Conservation (phyloP, 805 yeast genomes). For the Millerozyma miso region DNA sequence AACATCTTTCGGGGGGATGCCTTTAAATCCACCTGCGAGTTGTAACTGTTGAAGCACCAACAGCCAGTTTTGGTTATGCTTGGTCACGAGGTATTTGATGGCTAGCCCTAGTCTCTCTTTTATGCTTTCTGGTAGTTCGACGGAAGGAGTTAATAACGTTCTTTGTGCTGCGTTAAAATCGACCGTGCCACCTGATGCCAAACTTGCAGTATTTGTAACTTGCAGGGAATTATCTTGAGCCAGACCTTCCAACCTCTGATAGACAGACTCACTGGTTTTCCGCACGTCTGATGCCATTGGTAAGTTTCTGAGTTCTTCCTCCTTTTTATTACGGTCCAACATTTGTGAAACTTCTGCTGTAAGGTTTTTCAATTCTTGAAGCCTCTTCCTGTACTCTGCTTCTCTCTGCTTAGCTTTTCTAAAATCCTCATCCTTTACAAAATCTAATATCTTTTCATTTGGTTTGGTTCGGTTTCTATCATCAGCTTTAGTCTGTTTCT, state of each 20-base stretch:
- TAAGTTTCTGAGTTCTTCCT: constrained; percentile 9
- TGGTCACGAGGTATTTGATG: constrained; percentile 33
- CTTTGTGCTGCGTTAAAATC: constrained; percentile 4
- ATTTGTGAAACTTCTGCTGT: constrained; percentile 26
- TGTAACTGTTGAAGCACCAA: constrained; percentile 39
- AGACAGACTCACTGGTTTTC: constrained; percentile 11
- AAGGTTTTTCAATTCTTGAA: constrained; percentile 24
- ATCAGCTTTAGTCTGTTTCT: constrained; percentile 2
- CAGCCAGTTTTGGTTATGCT: constrained; percentile 43
- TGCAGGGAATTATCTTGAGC: not conserved
- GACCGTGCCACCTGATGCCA: not conserved
- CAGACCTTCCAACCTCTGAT: constrained; percentile 7
- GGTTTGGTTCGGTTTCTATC: constrained; percentile 1
- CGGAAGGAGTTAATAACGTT: constrained; percentile 15
- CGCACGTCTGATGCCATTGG: constrained; percentile 16
- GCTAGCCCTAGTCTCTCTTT: constrained; percentile 36
- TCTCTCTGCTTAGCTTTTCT: constrained; percentile 17
- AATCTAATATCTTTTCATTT: constrained; percentile 5
- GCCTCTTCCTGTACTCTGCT: constrained; percentile 17
- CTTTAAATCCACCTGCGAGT: constrained; percentile 32
- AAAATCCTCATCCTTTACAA: constrained; percentile 21
- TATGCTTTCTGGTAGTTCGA: constrained; percentile 34
- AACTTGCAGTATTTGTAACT: not conserved
- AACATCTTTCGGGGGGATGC: constrained; percentile 28
- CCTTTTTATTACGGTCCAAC: constrained; percentile 17